A percentile compares a stretch with the other conserved stretches of the same genome.
These are phyloP conservation scores for Ulmus americana DNA, from an alignment of 331 rosid species.

Conservation along the genomic window DNA sequence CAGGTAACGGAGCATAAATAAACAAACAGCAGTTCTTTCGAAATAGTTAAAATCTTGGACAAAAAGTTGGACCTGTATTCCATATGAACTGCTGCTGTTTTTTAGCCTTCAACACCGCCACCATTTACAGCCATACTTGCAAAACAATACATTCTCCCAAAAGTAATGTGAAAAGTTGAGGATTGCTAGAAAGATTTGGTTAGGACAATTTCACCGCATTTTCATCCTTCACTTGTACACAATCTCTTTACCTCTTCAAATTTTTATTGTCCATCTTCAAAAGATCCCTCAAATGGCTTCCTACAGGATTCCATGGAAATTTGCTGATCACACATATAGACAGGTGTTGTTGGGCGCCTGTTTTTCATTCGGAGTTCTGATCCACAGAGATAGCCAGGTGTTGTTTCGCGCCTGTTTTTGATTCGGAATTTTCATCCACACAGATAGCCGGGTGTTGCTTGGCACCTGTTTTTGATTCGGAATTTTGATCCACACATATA, in stretches of 20 bases:
- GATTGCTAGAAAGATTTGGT: not conserved
- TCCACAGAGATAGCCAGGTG: not conserved
- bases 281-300: not conserved
- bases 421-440: not conserved
- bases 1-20: too few relatives aligned
- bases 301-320: not conserved
- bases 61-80: too few relatives aligned
- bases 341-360: not conserved
- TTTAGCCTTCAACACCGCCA: not conserved
- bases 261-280: not conserved
- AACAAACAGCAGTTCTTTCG: too few relatives aligned
- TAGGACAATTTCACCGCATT: not conserved
- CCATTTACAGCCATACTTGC: not conserved
- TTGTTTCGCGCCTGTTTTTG: not conserved
- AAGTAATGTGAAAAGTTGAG: not conserved
- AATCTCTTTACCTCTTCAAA: not conserved
- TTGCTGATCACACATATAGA: constrained; percentile 1
- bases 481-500: too few relatives aligned
- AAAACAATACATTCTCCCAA: not conserved
- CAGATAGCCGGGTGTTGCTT: not conserved
- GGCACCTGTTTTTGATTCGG: too few relatives aligned
- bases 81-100: too few relatives aligned
- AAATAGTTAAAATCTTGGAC: too few relatives aligned
- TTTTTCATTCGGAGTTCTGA: too few relatives aligned
- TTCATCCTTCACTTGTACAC: not conserved